Conservation (phyloP, 805 yeast species). For the Cyberlindnera mississippiensis region DNA sequence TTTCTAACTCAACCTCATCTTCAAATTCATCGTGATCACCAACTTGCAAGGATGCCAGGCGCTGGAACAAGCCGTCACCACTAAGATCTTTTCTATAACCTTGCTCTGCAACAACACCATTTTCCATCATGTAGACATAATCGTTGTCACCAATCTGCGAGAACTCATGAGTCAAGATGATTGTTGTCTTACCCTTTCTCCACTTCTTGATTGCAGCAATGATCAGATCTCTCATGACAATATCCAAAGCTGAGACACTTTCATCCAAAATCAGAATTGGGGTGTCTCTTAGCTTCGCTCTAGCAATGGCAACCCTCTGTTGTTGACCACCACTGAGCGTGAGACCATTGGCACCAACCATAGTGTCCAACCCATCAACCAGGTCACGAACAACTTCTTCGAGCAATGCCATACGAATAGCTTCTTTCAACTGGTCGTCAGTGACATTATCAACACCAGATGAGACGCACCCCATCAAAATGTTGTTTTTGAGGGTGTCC, state of each 20-base stretch:
- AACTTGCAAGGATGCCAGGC: conserved; percentile 19
- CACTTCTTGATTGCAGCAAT: conserved; percentile 49
- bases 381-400: conserved; percentile 43
- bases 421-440: conserved; percentile 34
- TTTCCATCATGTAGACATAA: conserved; percentile 51
- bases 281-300: conserved; percentile 71
- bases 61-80: conserved; percentile 16
- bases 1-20: neutral
- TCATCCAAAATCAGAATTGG: conserved; percentile 84
- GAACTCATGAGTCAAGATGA: conserved; percentile 77
- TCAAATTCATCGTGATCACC: conserved; percentile 2
- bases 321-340: conserved; percentile 86
- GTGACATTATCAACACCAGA: conserved; percentile 22
- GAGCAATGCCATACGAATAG: conserved; percentile 50
- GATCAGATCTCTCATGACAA: conserved; percentile 39
- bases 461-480: conserved; percentile 45
- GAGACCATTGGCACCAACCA: conserved; percentile 42
- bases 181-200: conserved; percentile 70
- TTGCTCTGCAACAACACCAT: conserved; percentile 49
- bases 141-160: conserved; percentile 55
- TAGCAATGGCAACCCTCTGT: conserved; percentile 79
- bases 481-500: conserved; percentile 58
- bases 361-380: conserved; percentile 53
- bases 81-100: conserved; percentile 38
- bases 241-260: conserved; percentile 77